Base-by-base conservation (phyloP, 139 green algal genomes). In the Chlamydomonas incerta region DNA sequence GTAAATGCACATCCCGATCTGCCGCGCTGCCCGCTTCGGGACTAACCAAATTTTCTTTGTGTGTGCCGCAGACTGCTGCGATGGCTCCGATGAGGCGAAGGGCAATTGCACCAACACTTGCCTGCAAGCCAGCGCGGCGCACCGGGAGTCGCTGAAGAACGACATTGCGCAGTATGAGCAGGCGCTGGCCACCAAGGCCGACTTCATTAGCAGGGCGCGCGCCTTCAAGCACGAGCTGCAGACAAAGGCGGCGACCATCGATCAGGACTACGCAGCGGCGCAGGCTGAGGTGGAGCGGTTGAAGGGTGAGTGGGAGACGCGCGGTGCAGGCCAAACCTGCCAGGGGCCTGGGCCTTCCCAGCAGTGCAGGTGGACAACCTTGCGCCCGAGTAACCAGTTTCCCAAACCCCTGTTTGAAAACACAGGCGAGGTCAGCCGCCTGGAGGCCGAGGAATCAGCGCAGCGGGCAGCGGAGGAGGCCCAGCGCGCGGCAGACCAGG, bases 31-130 rank as follows among this genome's bases (percentile, higher is more conserved):
- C n/a, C 21, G 50, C 52, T 74, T 74, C 33, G 37, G 69, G 57
- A 52, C 34, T 17, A 31, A 21, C 29, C n/a, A 47, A 28, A 69
- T 24, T 35, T 29, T n/a, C 10, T 58, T 69, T 8, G 50, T 69
- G 21, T 9, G 74, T 23, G 26, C 6, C 77, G 79, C 90, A 98
- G 95, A 99, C 76, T 99, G 96, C 91, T 99, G 96, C 68, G 96
- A 99, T 89, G 96, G 96, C 34, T 90, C 87, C 1, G 96, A 99
- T 72, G 96, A 99, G 89, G 55, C 77, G 0, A 62, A 81, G 17
- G 95, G 95, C 33, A 62, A 50, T 2, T 99, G 96, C 92, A 74
- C 83, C 47, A 97, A 98, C 90, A 95, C 83, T 2, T 99, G 96
- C 89, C 67, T 91, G 23, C 87, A 96, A 67, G 87, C 89, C 31